phyloP scores from a whole-genome alignment of 768 basidiomycete species.

The Pluteus cervinus region DNA sequence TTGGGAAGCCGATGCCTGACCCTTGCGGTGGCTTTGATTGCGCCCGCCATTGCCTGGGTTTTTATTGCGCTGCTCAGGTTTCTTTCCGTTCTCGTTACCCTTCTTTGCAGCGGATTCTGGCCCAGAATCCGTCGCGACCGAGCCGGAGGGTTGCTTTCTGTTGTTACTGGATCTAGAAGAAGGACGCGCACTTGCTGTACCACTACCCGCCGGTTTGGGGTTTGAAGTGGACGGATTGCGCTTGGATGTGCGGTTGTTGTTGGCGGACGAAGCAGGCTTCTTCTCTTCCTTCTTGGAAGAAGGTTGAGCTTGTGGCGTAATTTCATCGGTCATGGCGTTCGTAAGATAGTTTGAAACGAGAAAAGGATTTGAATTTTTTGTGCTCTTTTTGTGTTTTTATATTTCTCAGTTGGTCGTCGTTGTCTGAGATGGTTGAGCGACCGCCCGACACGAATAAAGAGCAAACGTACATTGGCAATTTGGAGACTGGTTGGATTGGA shows the following conservation, averaged over 20 bases:
- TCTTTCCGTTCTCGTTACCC: slow-evolving; percentile 48
- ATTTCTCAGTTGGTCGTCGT: slow-evolving; percentile 22
- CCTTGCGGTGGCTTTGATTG: slow-evolving; percentile 48
- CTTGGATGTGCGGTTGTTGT: slow-evolving; percentile 46
- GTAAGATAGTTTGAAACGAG: slow-evolving; percentile 47
- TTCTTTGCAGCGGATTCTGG: slow-evolving; percentile 67
- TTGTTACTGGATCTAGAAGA: slow-evolving; percentile 64
- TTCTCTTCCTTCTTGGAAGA: slow-evolving; percentile 69
- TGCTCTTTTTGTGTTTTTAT: slow-evolving; percentile 23
- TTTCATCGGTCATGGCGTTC: slow-evolving; percentile 88
- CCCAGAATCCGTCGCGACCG: slow-evolving; percentile 54
- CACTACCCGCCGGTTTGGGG: too few species aligned
- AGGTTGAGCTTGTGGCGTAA: slow-evolving; percentile 50
- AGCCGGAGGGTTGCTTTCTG: slow-evolving; percentile 45
- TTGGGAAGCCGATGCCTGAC: slow-evolving; percentile 53
- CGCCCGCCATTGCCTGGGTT: slow-evolving; percentile 41
- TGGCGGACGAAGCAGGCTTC: slow-evolving; percentile 51
- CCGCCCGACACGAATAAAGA: slow-evolving; percentile 7
- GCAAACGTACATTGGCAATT: slow-evolving; percentile 38
- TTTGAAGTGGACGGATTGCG: too few species aligned
- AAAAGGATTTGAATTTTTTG: slow-evolving; percentile 42
- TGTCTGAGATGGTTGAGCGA: slow-evolving; percentile 1
- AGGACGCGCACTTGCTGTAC: too few species aligned
- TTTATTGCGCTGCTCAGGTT: slow-evolving; percentile 52
- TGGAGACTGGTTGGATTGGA: slow-evolving; percentile 35